Percentiles rank a stretch among this genome's conserved stretches.
Conservation (phyloP, 2,329 filamentous ascomycete genomes). For the Cladosporium colombiae region DNA sequence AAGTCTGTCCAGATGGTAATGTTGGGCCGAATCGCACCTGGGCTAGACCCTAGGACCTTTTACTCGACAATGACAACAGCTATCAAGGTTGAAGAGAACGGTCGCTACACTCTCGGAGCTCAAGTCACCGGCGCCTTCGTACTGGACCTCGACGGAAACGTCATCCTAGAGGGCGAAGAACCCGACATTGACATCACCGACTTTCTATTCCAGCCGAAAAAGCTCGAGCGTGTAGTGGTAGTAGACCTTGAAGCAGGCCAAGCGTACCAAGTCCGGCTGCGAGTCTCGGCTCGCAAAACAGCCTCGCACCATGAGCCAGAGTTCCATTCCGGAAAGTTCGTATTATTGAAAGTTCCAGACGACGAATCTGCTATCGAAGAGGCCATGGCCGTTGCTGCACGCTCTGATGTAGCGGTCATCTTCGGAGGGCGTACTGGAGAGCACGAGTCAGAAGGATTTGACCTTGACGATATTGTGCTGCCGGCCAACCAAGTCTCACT, state of each 20-base stretch:
- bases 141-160: conserved; percentile 54
- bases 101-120: background rate
- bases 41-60: background rate
- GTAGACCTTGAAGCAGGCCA: conserved; percentile 60
- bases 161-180: conserved; percentile 61
- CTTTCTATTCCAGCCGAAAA: conserved; percentile 66
- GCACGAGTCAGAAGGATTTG: conserved; percentile 73
- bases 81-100: background rate
- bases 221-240: conserved; percentile 61
- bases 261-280: conserved; percentile 58
- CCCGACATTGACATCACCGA: conserved; percentile 64
- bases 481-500: conserved; percentile 64
- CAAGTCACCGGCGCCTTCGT: conserved; percentile 39
- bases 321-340: conserved; percentile 62
- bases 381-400: conserved; percentile 66
- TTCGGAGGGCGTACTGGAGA: conserved; percentile 76
- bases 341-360: conserved; percentile 55
- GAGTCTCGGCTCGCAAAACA: conserved; percentile 62
- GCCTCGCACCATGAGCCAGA: conserved; percentile 64
- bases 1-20: background rate
- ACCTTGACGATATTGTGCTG: conserved; percentile 61
- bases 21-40: background rate
- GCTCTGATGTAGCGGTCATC: conserved; percentile 74
- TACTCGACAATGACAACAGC: background rate
- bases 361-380: conserved; percentile 64